phyloP scores from a whole-genome alignment of 75 land plant genomes.

The Pinus taeda region DNA sequence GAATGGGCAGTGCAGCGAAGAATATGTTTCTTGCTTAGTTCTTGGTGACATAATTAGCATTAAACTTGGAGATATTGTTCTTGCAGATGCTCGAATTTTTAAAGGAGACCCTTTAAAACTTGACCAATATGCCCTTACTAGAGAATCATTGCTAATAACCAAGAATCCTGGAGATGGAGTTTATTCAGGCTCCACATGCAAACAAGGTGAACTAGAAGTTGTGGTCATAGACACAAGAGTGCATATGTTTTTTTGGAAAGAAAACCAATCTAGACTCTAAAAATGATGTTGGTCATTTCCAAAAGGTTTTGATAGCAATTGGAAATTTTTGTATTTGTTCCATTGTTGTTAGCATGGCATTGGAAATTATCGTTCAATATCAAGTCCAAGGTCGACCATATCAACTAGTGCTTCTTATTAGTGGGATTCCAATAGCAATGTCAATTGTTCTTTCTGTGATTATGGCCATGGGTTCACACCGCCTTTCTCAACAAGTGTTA shows the following conservation, averaged over 20 bases:
- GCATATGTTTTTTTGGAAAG: conserved; percentile 87
- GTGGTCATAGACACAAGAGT: conserved; percentile 82
- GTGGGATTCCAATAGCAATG: conserved; percentile 23
- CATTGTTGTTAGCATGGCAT: conserved; percentile 65
- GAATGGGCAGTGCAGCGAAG: conserved; percentile 66
- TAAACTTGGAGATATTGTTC: conserved; percentile 79
- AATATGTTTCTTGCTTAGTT: conserved; percentile 69
- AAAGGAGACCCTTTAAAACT: conserved; percentile 87
- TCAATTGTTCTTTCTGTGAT: conserved; percentile 91
- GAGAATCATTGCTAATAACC: conserved; percentile 70
- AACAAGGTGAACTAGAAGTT: conserved; percentile 86
- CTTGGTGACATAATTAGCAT: conserved; percentile 73
- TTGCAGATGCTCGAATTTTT: conserved; percentile 77
- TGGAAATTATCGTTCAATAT: conserved; percentile 81
- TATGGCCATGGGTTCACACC: conserved; percentile 91
- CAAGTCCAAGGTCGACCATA: conserved; percentile 65
- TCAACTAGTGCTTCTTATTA: conserved; percentile 85
- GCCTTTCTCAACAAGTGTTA: conserved; percentile 78
- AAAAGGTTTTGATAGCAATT: conserved; percentile 79
- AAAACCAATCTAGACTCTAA: conserved; percentile 81
- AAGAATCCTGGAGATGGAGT: conserved; percentile 71
- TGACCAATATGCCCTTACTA: conserved; percentile 65
- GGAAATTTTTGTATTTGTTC: conserved; percentile 88
- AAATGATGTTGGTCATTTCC: conserved; percentile 81
- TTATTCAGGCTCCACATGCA: conserved; percentile 78